Percentiles rank a stretch among this genome's conserved stretches.
These are phyloP conservation scores for Chimonanthus praecox DNA, from an alignment of 164 flowering plant genomes.

Conservation along the genomic window DNA sequence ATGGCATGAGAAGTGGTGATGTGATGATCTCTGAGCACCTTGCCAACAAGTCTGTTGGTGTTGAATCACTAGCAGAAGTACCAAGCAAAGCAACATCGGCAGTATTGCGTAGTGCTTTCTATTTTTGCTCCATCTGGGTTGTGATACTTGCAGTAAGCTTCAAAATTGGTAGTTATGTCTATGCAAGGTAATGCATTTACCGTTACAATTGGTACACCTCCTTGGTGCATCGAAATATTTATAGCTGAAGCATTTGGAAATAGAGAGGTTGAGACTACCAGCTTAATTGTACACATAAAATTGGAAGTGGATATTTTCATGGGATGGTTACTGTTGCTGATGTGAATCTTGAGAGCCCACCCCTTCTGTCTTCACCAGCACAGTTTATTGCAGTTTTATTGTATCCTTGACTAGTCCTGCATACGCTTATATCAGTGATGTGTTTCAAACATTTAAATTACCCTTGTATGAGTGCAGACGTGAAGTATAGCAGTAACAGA, in stretches of 20 bases:
- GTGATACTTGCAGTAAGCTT: slow-evolving; percentile 39
- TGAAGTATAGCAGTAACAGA: too few species aligned
- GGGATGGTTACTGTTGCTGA: background rate
- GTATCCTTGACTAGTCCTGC: too few species aligned
- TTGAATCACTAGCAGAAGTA: slow-evolving; percentile 10
- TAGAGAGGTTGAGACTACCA: background rate
- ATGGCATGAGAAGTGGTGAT: slow-evolving; percentile 20
- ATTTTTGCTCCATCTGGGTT: slow-evolving; percentile 39
- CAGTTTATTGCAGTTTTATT: too few species aligned
- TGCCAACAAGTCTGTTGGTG: slow-evolving; percentile 4
- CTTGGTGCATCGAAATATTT: background rate
- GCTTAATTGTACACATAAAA: too few species aligned
- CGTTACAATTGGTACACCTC: background rate
- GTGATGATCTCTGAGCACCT: background rate
- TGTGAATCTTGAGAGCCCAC: background rate
- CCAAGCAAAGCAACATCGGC: slow-evolving; percentile 29
- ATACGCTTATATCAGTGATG: too few species aligned
- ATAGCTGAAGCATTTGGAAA: background rate
- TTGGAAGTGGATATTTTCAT: background rate
- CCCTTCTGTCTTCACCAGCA: too few species aligned
- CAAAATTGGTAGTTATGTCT: slow-evolving; percentile 38
- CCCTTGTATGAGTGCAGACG: too few species aligned
- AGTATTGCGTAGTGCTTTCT: slow-evolving; percentile 25
- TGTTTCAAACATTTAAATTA: too few species aligned
- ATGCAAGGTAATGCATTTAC: slow-evolving; percentile 18